These are phyloP conservation scores for Aspergillus sp. DNA, from an alignment of 2,329 filamentous ascomycete species.

Conservation along the genomic window DNA sequence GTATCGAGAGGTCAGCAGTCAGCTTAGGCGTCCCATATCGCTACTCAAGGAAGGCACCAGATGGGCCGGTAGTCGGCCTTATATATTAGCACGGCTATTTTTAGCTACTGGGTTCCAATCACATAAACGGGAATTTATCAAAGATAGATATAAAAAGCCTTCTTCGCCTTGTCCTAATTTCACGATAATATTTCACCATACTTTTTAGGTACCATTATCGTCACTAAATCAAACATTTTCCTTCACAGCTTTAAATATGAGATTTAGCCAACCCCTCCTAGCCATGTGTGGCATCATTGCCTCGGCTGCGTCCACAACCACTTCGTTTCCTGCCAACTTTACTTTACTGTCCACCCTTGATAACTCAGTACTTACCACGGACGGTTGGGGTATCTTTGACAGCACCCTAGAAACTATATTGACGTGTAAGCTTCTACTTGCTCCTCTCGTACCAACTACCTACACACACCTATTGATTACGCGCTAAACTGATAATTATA, in stretches of 20 bases:
- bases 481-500: not conserved
- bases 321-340: constrained; percentile 3
- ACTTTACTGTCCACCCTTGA: constrained; percentile 1
- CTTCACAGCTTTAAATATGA: constrained; percentile 1
- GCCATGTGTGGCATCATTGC: constrained; percentile 1
- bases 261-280: not conserved
- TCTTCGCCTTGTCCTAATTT: not conserved
- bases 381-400: constrained; percentile 6
- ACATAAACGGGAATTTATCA: not conserved
- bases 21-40: constrained; percentile 8
- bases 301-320: not conserved
- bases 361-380: constrained; percentile 1
- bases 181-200: not conserved
- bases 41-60: not conserved
- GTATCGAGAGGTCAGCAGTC: not conserved
- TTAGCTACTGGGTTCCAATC: not conserved
- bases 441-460: not conserved
- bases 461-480: not conserved
- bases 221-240: not conserved
- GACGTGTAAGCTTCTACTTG: not conserved
- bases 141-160: not conserved
- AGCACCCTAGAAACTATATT: not conserved
- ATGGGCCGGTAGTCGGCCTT: constrained; percentile 4
- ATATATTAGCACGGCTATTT: constrained; percentile 1
- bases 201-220: not conserved